Percentiles rank a stretch among this genome's conserved stretches.
Conservation (phyloP, 116 monocot genomes). For the Posidonia oceanica region DNA sequence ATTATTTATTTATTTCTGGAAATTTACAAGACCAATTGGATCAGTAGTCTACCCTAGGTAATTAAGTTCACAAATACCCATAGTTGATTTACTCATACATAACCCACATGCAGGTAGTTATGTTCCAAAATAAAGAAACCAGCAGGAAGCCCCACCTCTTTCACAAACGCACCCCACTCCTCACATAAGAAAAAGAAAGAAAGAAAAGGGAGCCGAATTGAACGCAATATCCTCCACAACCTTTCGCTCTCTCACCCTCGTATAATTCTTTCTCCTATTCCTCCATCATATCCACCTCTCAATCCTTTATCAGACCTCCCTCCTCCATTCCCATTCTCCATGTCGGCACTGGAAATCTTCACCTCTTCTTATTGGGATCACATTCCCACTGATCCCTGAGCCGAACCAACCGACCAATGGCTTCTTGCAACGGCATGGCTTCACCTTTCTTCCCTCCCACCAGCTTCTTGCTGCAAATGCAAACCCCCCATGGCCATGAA, state of each 20-base stretch:
- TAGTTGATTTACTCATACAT: no score
- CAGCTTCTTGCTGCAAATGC: conserved; percentile 46
- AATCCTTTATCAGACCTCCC: not conserved
- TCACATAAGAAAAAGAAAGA: no score
- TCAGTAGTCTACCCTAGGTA: no score
- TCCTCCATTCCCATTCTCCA: not conserved
- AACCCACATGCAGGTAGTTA: no score
- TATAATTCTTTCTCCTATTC: not conserved
- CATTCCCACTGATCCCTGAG: not conserved
- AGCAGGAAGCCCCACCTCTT: no score
- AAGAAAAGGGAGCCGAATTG: not conserved
- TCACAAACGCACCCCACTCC: no score
- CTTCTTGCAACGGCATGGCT: conserved; percentile 39
- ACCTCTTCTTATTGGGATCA: not conserved
- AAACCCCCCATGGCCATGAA: conserved; percentile 16
- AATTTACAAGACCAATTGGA: no score
- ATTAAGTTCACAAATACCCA: no score
- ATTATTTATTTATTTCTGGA: no score
- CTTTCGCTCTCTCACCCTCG: not conserved
- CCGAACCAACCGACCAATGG: conserved; percentile 5
- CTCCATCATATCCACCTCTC: not conserved
- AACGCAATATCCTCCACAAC: not conserved
- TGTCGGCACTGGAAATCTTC: conserved; percentile 5
- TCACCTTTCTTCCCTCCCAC: conserved; percentile 41
- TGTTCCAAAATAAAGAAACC: no score